These are phyloP conservation scores for Pseudogymnoascus sp. DNA, from an alignment of 2,329 filamentous ascomycete genomes.

Conservation along the genomic window DNA sequence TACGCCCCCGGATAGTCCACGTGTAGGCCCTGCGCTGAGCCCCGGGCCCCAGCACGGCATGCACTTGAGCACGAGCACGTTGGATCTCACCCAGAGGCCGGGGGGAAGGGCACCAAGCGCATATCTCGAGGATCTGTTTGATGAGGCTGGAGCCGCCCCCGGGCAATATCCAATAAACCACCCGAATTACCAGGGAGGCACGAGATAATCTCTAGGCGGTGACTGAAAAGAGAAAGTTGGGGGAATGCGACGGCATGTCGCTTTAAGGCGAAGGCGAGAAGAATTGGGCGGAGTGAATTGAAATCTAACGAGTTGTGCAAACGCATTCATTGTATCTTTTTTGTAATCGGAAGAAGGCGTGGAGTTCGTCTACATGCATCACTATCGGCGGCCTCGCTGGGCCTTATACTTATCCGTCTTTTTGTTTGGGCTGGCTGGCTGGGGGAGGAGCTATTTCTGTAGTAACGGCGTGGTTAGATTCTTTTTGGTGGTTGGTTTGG, in stretches of 20 bases:
- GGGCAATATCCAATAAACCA: constrained; percentile 3
- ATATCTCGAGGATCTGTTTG: constrained; percentile 83
- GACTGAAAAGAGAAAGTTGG: not conserved
- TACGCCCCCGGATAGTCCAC: constrained; percentile 57
- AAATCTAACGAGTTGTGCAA: not conserved
- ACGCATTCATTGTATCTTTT: constrained; percentile 4
- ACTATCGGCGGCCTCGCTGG: not conserved
- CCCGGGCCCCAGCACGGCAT: constrained; percentile 16
- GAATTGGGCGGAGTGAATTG: not conserved
- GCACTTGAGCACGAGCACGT: constrained; percentile 54
- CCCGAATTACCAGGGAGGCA: constrained; percentile 6
- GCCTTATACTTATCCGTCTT: not conserved
- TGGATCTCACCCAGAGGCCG: constrained; percentile 56
- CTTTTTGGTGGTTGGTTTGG: not conserved
- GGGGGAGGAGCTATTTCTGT: not conserved
- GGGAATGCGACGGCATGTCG: not conserved
- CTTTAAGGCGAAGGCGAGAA: not conserved
- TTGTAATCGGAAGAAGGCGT: not conserved
- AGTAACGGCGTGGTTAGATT: not conserved
- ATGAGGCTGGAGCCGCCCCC: constrained; percentile 48
- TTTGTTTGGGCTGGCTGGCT: not conserved
- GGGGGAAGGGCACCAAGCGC: constrained; percentile 69
- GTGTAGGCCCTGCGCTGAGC: constrained; percentile 30
- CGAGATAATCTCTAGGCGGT: constrained; percentile 16
- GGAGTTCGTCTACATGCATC: constrained; percentile 1